Evolutionary conservation across 345 rosid species (phyloP), one percentile per base, ranked within the genome.

Genomic region (Angophora floribunda): DNA sequence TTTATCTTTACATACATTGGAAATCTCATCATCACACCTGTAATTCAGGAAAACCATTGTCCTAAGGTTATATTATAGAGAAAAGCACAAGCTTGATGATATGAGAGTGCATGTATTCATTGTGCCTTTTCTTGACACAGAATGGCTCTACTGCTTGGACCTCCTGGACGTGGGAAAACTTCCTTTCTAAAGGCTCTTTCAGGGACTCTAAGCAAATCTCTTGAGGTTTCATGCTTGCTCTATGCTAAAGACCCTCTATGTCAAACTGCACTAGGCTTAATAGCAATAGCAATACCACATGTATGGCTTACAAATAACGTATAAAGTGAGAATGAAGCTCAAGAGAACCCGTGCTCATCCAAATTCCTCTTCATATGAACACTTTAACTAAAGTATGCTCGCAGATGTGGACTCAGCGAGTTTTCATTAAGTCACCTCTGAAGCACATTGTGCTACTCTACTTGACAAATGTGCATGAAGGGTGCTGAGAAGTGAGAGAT

Each of bases 101-200:
- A 84, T 52, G 28, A 30, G 44, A 51, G 28, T 44, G n/a, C 53
- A 50, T 13, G 13, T 36, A 21, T 45, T 59, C 28, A 15, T 41
- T n/a, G 28, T 75, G 63, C 36, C 44, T 82, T 9, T 44, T 61
- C 41, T 75, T 75, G 30, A 78, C 85, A 70, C 92, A 93, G 98
- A 90, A 92, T 95, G 92, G 93, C 97, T 70, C 84, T 96, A 51
- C 87, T 96, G 89, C 96, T 96, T 87, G 98, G 98, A 50, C 97
- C 97, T 85, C 98, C 97, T 52, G 97, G 97, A 49, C 94, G 97
- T 91, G 97, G 98, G 50, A 96, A 96, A 90, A 93, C 96, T 61
- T 90, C 96, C n/a, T 88, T 95, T 50, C 89, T 96, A 19, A 90
- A 93, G 90, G 95, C 97, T 1, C 96, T 96, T 82, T 93, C 97